Evolutionary conservation across 768 basidiomycete species (phyloP).

Genomic region (Cyclocybe aegerita): DNA sequence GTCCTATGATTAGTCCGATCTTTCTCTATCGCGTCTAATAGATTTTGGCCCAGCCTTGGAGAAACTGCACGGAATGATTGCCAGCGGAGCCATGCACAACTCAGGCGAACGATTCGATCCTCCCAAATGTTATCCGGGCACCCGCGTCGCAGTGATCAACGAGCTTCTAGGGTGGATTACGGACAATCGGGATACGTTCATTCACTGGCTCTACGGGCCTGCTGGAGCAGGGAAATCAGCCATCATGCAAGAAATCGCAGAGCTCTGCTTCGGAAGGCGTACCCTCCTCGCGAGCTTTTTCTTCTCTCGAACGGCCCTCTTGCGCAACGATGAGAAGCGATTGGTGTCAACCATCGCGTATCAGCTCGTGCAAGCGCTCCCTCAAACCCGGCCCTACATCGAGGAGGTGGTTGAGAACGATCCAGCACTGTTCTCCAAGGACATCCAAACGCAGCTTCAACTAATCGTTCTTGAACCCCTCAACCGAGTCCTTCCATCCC

Average conservation of each 20-base stretch:
- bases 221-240: constrained; percentile 6
- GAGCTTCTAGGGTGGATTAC: constrained; percentile 1
- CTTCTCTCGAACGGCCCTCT: not conserved
- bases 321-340: not conserved
- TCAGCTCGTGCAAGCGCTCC: not conserved
- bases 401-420: constrained; percentile 5
- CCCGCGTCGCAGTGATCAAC: constrained; percentile 3
- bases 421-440: constrained; percentile 8
- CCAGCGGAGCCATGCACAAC: constrained; percentile 10
- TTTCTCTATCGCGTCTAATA: too few species aligned
- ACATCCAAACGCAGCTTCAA: constrained; percentile 2
- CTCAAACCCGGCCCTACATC: constrained; percentile 1
- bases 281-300: constrained; percentile 7
- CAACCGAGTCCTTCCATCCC: not conserved
- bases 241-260: not conserved
- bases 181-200: not conserved
- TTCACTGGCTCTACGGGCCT: constrained; percentile 7
- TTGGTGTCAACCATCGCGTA: constrained; percentile 4
- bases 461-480: constrained; percentile 6
- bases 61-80: not conserved
- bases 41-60: too few species aligned
- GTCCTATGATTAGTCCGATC: too few species aligned
- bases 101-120: constrained; percentile 10
- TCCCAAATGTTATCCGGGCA: constrained; percentile 14
- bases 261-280: not conserved